phyloP scores from a whole-genome alignment of 108 stramenopile genomes.

The Chaetoceros tenuissimus region DNA sequence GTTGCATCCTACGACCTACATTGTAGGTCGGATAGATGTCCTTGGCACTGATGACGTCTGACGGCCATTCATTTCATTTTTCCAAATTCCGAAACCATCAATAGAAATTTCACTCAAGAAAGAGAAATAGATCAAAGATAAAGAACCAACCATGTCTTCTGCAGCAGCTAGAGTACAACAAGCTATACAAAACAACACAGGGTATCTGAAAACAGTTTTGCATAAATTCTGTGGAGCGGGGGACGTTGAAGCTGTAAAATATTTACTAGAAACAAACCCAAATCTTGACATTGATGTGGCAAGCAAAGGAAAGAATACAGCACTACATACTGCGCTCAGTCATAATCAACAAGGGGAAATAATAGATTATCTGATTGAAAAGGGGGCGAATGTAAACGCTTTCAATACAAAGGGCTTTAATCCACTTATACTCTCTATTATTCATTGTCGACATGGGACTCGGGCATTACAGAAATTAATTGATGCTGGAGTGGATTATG shows the following conservation, averaged over 20 bases:
- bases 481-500: slow-evolving; percentile 7
- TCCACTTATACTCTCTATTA: slow-evolving; percentile 9
- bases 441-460: slow-evolving; percentile 10
- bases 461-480: slow-evolving; percentile 11
- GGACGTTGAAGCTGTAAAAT: slow-evolving; percentile 10
- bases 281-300: background rate
- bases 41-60: too few species aligned
- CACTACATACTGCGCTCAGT: slow-evolving; percentile 16
- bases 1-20: too few species aligned
- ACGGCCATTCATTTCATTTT: too few species aligned
- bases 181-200: too few species aligned
- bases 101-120: too few species aligned
- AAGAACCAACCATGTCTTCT: too few species aligned
- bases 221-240: background rate
- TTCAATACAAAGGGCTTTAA: slow-evolving; percentile 15
- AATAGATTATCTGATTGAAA: slow-evolving; percentile 16
- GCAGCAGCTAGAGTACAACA: too few species aligned
- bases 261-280: slow-evolving; percentile 2
- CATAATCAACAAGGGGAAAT: slow-evolving; percentile 20
- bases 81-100: too few species aligned
- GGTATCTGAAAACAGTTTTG: background rate
- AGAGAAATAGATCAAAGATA: too few species aligned
- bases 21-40: too few species aligned
- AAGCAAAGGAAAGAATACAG: slow-evolving; percentile 14
- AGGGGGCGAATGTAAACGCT: slow-evolving; percentile 12